Percentiles rank a stretch among this genome's conserved stretches.
Conservation (phyloP, 345 rosid genomes). For the Gossypium turneri region DNA sequence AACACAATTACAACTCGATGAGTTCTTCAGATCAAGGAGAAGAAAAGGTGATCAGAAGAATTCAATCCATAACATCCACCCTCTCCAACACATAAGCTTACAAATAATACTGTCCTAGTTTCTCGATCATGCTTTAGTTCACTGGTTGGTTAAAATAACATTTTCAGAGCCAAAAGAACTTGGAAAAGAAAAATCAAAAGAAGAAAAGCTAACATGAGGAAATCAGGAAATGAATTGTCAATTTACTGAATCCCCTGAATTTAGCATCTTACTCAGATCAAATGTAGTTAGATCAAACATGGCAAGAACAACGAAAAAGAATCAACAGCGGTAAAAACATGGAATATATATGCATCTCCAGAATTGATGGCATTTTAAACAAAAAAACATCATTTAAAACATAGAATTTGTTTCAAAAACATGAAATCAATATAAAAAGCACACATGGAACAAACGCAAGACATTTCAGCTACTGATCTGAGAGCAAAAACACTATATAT, state of each 20-base stretch:
- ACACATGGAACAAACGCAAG: not conserved
- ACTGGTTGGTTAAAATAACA: not conserved
- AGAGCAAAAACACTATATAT: not conserved
- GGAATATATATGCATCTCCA: not conserved
- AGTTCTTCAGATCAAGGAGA: constrained; percentile 6
- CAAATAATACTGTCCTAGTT: not conserved
- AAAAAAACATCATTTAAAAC: not conserved
- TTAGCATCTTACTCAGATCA: not conserved
- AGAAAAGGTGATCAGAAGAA: not conserved
- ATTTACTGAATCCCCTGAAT: not conserved
- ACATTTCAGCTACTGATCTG: not conserved
- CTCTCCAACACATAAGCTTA: not conserved
- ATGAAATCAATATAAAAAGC: no score
- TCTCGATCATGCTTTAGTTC: constrained; percentile 3
- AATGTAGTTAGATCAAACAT: not conserved
- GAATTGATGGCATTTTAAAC: not conserved
- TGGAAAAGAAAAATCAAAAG: not conserved
- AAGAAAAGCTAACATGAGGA: not conserved
- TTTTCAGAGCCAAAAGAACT: not conserved
- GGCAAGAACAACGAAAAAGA: not conserved
- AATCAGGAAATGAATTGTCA: not conserved
- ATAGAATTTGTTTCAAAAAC: not conserved
- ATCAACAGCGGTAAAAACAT: not conserved
- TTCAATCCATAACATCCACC: not conserved
- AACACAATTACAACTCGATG: constrained; percentile 5